Evolutionary conservation across 2,329 filamentous ascomycete genomes (phyloP), one percentile per base, ranked within the genome.

Genomic region (Septoria petroselini): DNA sequence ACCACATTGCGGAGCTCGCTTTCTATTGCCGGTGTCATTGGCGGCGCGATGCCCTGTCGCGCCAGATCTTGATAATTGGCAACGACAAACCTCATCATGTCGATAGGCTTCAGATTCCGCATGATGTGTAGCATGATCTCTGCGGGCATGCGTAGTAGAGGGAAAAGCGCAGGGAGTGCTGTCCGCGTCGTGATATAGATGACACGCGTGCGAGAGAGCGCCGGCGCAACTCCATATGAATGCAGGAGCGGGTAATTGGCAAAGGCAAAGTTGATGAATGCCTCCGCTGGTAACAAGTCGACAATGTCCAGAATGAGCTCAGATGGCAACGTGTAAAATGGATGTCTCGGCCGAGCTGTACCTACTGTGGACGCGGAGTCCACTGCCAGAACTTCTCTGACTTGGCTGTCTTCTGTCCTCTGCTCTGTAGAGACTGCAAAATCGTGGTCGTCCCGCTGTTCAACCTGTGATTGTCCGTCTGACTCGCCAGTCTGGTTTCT

Each of bases 281-380:
- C 64, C 7, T 69, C 63, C 4, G 69, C 62, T 18, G 66, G 60
- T 4, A 76, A 63, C 15, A 66, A 65, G 14, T 70, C 59, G 50
- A 75, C 66, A 12, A 78, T 73, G 34, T 70, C 66, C 15, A 76
- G 63, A 14, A 77, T 64, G 2, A 77, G 66, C 58, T 78, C 75
- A 2, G 68, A 62, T 2, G 75, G 75, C 4, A 77, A 67, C 12
- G 56, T 48, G 48, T 71, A 69, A 40, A 76, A 70, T 1, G 64
- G 61, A 49, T 67, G 64, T 21, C 45, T 43, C 11, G 39, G 59
- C 15, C 52, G 57, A 11, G 50, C 43, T 7, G 39, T 27, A 27
- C 5, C 23, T 27, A 27, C 5, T 27, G 5, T 27, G 5, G 5
- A 5, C 23, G 9, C 9, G 5, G 23, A 27, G 23, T 27, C 23